Conservation (phyloP, 371 early-diverging fungal genomes). For the Mycotypha africana region DNA sequence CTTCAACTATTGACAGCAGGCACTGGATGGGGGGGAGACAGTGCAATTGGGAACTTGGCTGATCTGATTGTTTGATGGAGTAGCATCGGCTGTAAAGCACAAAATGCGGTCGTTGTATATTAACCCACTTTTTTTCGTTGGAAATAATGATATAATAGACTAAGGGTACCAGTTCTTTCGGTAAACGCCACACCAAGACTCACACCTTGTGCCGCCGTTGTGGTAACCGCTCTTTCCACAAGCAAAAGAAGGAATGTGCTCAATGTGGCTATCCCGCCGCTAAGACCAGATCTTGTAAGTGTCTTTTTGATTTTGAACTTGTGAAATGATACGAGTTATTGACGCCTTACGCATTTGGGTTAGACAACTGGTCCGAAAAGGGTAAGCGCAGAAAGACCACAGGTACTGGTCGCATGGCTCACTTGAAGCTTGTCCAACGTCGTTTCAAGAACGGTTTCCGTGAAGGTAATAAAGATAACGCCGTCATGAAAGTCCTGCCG, state of each 20-base stretch:
- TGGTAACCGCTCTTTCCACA: conserved; percentile 98
- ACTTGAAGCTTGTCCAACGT: conserved; percentile 90
- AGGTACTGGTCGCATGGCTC: conserved; percentile 98
- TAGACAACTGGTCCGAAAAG: conserved; percentile 96
- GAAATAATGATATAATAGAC: too few species aligned
- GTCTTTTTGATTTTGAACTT: not conserved
- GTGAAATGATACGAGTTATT: too few species aligned
- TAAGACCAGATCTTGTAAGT: conserved; percentile 94
- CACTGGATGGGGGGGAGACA: too few species aligned
- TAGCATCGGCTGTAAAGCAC: too few species aligned
- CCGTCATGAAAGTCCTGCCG: too few species aligned
- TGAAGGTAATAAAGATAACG: conserved; percentile 52
- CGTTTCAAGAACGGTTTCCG: conserved; percentile 98
- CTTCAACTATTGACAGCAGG: too few species aligned
- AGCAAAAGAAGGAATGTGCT: conserved; percentile 99
- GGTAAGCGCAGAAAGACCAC: conserved; percentile 97
- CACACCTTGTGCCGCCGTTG: conserved; percentile 99
- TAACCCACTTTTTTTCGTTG: too few species aligned
- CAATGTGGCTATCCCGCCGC: conserved; percentile 99
- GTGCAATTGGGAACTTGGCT: too few species aligned
- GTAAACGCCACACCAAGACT: conserved; percentile 99
- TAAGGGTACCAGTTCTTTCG: conserved; percentile 99
- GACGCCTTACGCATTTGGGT: too few species aligned
- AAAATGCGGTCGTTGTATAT: too few species aligned
- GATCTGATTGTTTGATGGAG: too few species aligned